Evolutionary conservation across 164 flowering plant genomes (phyloP), one percentile per base, ranked within the genome.

Genomic region (Nelumbo lutea): DNA sequence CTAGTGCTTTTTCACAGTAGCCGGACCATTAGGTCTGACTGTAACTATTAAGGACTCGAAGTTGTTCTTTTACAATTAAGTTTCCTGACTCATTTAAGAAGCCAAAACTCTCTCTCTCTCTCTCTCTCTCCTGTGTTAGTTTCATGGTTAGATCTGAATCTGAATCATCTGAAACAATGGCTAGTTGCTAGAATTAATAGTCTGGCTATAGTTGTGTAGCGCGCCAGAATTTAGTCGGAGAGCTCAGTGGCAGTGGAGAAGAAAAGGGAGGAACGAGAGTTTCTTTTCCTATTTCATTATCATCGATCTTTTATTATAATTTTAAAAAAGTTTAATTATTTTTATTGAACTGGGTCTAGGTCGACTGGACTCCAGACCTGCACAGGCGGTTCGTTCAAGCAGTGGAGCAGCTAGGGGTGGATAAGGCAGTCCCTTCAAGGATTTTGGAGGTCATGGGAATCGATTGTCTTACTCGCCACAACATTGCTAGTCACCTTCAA

Each of bases 321-420:
- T 53, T 9, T 1, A 11, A 53, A 53, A 10, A 53, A 53, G 57
- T 53, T 27, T 27, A 27, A 27, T 59, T 43, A n/a, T 44, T 61
- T 64, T 62, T 73, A 52, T 81, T 79, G 81, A 69, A 79, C 1
- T 79, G 79, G 78, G 81, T 80, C 78, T 46, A 94, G 98, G 98
- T 95, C 83, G 98, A 95, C 80, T 95, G 99, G 99, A 95, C 97
- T 5, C 97, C 99, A 62, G 99, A 95, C 72, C 84, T 92, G 70
- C 98, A 95, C 79, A 78, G 88, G 69, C 72, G 90, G 14, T 92
- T 95, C 76, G 99, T 95, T 67, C 97, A 95, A 75, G 99, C 96
- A 71, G 99, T 95, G 81, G 99, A 95, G 84, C 99, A 92, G 74
- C 88, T 95, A 1, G 99, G 99, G 1, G 88, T 92, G 84, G 97